Evolutionary conservation across 2,329 filamentous ascomycete species (phyloP).

Genomic region (Alternaria novae-zelandiae): DNA sequence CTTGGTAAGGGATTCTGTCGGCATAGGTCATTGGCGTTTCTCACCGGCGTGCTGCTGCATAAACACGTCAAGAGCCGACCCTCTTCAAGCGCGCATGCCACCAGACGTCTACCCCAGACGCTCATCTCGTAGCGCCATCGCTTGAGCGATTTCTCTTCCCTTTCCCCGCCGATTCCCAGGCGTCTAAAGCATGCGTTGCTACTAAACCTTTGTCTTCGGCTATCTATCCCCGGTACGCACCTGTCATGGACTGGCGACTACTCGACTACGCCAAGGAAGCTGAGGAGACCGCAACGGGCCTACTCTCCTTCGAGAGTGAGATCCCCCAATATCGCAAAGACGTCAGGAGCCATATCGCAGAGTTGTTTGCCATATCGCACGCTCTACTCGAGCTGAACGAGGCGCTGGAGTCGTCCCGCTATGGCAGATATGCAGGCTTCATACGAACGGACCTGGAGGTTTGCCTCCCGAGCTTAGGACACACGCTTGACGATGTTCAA

Average conservation of each 20-base stretch:
- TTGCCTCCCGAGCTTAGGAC: constrained; percentile 56
- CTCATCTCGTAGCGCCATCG: constrained; percentile 37
- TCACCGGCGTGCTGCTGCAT: constrained; percentile 38
- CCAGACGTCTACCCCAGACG: constrained; percentile 33
- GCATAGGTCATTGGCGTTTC: constrained; percentile 45
- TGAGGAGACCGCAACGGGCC: constrained; percentile 60
- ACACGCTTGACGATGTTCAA: constrained; percentile 60
- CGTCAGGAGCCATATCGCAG: constrained; percentile 61
- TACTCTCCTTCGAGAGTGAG: constrained; percentile 58
- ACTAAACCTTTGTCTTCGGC: constrained; percentile 23
- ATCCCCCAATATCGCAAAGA: constrained; percentile 60
- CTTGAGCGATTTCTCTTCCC: constrained; percentile 19
- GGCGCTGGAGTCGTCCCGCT: constrained; percentile 49
- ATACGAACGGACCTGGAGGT: constrained; percentile 58
- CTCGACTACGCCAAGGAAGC: constrained; percentile 54
- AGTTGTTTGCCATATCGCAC: constrained; percentile 62
- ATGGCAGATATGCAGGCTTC: constrained; percentile 41
- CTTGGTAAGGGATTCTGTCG: constrained; percentile 38
- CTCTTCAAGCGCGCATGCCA: constrained; percentile 32
- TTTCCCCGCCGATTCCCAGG: constrained; percentile 16
- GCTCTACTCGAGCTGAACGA: constrained; percentile 57
- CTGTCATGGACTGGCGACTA: constrained; percentile 47
- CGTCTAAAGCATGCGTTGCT: constrained; percentile 22
- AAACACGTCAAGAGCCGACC: constrained; percentile 46
- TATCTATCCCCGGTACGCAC: constrained; percentile 33